Conservation (phyloP, 2,329 filamentous ascomycete species). For the Fusarium lateritium region DNA sequence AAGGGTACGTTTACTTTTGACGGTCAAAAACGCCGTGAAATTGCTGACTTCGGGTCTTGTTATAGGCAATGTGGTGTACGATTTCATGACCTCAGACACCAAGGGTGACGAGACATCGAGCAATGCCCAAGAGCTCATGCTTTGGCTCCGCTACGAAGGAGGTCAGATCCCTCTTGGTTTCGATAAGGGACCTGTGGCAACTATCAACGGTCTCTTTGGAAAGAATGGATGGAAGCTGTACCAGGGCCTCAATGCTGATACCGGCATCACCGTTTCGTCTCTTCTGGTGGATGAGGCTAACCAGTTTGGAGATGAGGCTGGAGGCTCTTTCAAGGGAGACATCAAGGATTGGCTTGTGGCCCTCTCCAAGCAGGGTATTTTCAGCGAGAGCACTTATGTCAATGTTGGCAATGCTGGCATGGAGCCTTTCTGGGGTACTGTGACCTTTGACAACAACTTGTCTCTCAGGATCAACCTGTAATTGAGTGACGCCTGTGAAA, state of each 20-base stretch:
- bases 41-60: background rate
- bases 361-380: constrained; percentile 29
- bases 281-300: constrained; percentile 20
- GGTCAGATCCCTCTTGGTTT: constrained; percentile 36
- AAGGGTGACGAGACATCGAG: constrained; percentile 30
- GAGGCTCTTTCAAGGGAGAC: constrained; percentile 29
- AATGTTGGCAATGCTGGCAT: constrained; percentile 41
- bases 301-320: constrained; percentile 22
- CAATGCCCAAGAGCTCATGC: constrained; percentile 38
- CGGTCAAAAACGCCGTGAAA: background rate
- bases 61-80: constrained; percentile 37
- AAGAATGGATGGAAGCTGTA: constrained; percentile 41
- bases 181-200: constrained; percentile 32
- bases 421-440: constrained; percentile 39
- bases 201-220: constrained; percentile 32
- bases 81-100: constrained; percentile 41
- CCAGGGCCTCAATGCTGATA: constrained; percentile 34
- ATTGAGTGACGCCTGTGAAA: background rate
- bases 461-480: constrained; percentile 34
- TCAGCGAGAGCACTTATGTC: constrained; percentile 26
- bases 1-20: constrained; percentile 17
- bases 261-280: constrained; percentile 36
- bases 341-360: constrained; percentile 42
- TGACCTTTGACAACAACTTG: constrained; percentile 35
- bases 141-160: constrained; percentile 33